Base-by-base conservation (phyloP, 2,329 filamentous ascomycete species). In the Tolypocladium tundrense region DNA sequence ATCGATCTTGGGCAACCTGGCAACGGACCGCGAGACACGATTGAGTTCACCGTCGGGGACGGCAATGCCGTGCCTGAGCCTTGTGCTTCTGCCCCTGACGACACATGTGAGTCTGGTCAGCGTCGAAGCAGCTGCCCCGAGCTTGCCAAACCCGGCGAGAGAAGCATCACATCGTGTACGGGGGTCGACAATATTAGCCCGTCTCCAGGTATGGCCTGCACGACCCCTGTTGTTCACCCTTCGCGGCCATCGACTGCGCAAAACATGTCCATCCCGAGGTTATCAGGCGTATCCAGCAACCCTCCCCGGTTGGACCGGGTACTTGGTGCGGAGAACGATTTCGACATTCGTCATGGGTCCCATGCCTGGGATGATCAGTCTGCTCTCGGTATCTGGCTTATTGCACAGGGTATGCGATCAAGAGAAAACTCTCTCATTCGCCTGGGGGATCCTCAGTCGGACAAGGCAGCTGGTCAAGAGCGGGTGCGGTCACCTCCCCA, bases 21-120 rank as follows among this genome's bases (percentile, higher is more conserved):
- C 11, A 69, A 69, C 54, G 78, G 78, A 1, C 78, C 78, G 21
- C 70, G 79, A 60, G 78, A 81, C 63, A 72, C 71, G n/a, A 73
- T 81, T 45, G 77, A 81, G 60, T 80, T 80, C 56, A 62, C 63
- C n/a, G 64, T 70, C 48, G 33, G 62, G 54, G 37, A 57, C 27
- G 58, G 40, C 42, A 52, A 40, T 33, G 51, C 56, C 31, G 10
- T 43, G 4, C n/a, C 41, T 2, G 27, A 57, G 10, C 11, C 43
- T 14, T 43, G 42, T 27, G n/a, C 21, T 53, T 51, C 57, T 37
- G 41, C 16, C 39, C 53, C 42, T 39, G 40, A 58, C 13, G 21
- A 56, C 19, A 21, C 40, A 10, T n/a, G n/a, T 14, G 21, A 57
- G 8, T 54, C 54, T 9, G 10, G 19, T 9, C 50, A 41, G 14